Evolutionary conservation across 441 rosid genomes (phyloP), one percentile per base, ranked within the genome.

Genomic region (Jatropha multifida): DNA sequence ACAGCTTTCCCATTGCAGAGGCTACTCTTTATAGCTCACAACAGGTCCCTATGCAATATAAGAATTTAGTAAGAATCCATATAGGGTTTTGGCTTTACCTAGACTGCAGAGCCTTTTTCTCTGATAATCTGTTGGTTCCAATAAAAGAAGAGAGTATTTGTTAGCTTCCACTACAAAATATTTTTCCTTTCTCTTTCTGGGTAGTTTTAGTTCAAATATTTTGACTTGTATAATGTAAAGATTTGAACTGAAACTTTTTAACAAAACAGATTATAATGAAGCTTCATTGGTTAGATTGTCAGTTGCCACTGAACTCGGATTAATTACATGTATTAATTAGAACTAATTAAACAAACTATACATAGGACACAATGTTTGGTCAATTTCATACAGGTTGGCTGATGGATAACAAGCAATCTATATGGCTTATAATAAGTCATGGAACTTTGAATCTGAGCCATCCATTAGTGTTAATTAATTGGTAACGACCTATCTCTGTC

Each of bases 401-500:
- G 74, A 70, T 70, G 32, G 62, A 42, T 26, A 54, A 69, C 70
- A 67, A 4, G 9, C 55, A 49, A 37, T 6, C 59, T 10, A 42
- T 66, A 38, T 66, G 32, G 14, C 32, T n/a, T 11, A 41, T 3
- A 44, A 56, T 5, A 4, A n/a, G 2, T 7, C 6, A 12, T 8
- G 9, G 7, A 44, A 44, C 48, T 11, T 56, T 59, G 20, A 71
- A 55, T 71, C 54, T 55, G 54, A 20, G 14, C 75, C 56, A 18
- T 26, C 67, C 67, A 10, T 72, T 71, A 41, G 7, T n/a, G 7
- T 9, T 62, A 14, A 40, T 15, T 18, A 38, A 20, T 10, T 20
- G n/a, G 65, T 71, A 40, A n/a, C 23, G 55, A 71, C 41, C 67
- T 42, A 59, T 71, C 74, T 38, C 40, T 71, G 14, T 69, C 63